Conservation (phyloP, 257 asterid genomes). For the Rubia yunnanensis region DNA sequence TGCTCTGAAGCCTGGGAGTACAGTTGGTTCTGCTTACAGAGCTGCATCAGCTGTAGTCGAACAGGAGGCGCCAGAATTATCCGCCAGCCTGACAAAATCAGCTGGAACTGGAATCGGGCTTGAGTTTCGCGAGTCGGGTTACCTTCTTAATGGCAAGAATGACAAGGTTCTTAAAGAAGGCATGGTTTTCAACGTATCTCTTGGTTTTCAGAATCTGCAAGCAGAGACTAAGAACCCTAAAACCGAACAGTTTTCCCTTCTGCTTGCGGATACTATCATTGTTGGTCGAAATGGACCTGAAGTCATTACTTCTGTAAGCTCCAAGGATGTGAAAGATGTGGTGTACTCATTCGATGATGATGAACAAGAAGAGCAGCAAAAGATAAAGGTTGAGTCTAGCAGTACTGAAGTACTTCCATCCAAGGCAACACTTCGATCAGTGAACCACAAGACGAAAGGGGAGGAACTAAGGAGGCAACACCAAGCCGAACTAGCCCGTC, state of each 20-base stretch:
- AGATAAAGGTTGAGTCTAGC: conserved; percentile 14
- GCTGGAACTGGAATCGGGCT: conserved; percentile 79
- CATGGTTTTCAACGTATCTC: conserved; percentile 61
- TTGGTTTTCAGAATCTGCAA: conserved; percentile 65
- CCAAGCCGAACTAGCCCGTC: conserved; percentile 74
- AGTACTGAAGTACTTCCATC: too few relatives aligned
- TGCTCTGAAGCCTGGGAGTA: conserved; percentile 51
- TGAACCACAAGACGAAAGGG: conserved; percentile 51
- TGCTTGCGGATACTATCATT: conserved; percentile 67
- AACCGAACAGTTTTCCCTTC: conserved; percentile 41
- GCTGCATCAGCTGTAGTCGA: conserved; percentile 49
- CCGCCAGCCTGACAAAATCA: conserved; percentile 49
- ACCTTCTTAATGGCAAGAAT: conserved; percentile 48
- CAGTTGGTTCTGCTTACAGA: conserved; percentile 35
- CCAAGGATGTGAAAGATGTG: conserved; percentile 43
- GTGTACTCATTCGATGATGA: conserved; percentile 49
- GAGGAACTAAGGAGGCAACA: conserved; percentile 66
- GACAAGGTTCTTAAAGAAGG: conserved; percentile 52
- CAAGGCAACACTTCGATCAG: conserved; percentile 67
- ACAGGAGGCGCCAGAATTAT: conserved; percentile 56
- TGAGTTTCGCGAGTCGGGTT: conserved; percentile 70
- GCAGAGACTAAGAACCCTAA: conserved; percentile 35
- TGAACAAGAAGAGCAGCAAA: conserved; percentile 42
- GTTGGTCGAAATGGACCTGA: conserved; percentile 29
- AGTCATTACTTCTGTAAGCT: conserved; percentile 36